Base-by-base conservation (phyloP, 1,284 basidiomycete species). In the Ganoderma resinaceum region DNA sequence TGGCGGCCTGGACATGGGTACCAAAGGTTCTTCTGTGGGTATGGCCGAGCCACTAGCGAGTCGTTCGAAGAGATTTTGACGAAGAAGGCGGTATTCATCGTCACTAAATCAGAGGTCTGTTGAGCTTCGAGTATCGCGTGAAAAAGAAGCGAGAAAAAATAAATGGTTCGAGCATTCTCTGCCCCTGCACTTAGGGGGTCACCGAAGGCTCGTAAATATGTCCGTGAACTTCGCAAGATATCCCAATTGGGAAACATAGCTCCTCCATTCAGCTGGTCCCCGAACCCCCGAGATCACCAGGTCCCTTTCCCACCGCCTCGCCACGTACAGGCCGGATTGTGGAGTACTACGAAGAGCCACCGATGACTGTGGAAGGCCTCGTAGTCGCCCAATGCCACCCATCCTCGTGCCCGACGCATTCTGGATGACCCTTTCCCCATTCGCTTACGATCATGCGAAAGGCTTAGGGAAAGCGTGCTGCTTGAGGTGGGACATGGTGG, bases 21-120 rank as follows among this genome's bases (percentile, higher is more conserved):
- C 87, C 53, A 92, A 76, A 29, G 90, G 82, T 16, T 78, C 76
- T 78, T 93, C 91, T 55, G 84, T 81, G 23, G 91, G 91, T 23
- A 91, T 82, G 8, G 82, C 74, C 37, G 86, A 82, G 70, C 81
- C 85, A 68, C 82, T 86, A 20, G 91, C 84, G 72, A 92, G 87
- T 65, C 91, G 86, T 75, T 93, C 91, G 71, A 94, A 94, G 55
- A 94, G 80, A 75, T 89, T 91, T 77, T 92, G 91, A 43, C 92
- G 88, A 11, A 94, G 83, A 55, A 93, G 79, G 63, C 92, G 89
- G 77, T 93, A 93, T 76, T 93, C 92, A 73, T 93, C 91, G 76
- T 93, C 90, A 76, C 91, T 93, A 75, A n/a, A 23, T 38, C 20
- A 26, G 18, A 23, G 20, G n/a, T 37, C 20, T n/a, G 37, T 40